A percentile compares a stretch with the other conserved stretches of the same genome.
phyloP scores from a whole-genome alignment of 2,329 filamentous ascomycete species.

The Tolypocladium ovalisporum region DNA sequence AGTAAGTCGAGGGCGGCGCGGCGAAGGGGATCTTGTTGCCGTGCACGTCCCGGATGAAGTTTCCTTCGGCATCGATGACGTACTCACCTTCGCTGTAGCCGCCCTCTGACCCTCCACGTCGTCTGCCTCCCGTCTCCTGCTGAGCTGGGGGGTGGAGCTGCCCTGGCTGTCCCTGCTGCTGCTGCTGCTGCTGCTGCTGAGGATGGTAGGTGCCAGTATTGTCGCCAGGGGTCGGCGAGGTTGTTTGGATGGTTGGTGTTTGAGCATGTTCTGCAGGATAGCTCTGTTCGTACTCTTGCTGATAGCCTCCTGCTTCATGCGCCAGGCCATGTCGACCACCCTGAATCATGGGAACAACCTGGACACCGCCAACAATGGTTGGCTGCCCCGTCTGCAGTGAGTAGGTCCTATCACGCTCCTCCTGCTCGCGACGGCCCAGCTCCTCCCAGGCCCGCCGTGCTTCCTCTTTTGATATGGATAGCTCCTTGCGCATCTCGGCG shows the following conservation, averaged over 20 bases:
- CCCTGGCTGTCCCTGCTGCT: neutral
- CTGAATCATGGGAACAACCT: constrained; percentile 87
- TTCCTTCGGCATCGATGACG: constrained; percentile 49
- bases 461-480: constrained; percentile 92
- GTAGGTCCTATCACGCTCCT: constrained; percentile 76
- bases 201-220: constrained; percentile 11
- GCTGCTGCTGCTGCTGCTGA: constrained; percentile 5
- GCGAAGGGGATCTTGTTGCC: constrained; percentile 47
- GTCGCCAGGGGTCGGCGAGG: constrained; percentile 16
- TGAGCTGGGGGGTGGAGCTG: constrained; percentile 7
- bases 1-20: constrained; percentile 31
- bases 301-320: constrained; percentile 22
- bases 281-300: constrained; percentile 16
- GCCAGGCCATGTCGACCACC: constrained; percentile 44
- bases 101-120: constrained; percentile 38
- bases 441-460: constrained; percentile 95
- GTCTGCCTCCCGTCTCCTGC: constrained; percentile 9
- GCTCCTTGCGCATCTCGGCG: constrained; percentile 83
- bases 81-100: constrained; percentile 64
- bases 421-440: constrained; percentile 82
- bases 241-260: constrained; percentile 30
- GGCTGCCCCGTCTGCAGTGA: constrained; percentile 82
- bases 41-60: constrained; percentile 48
- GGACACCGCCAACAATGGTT: constrained; percentile 83
- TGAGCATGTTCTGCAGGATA: constrained; percentile 27